Percentiles rank a stretch among this genome's conserved stretches.
These are phyloP conservation scores for Penicillium palitans DNA, from an alignment of 2,329 filamentous ascomycete genomes.

Conservation along the genomic window DNA sequence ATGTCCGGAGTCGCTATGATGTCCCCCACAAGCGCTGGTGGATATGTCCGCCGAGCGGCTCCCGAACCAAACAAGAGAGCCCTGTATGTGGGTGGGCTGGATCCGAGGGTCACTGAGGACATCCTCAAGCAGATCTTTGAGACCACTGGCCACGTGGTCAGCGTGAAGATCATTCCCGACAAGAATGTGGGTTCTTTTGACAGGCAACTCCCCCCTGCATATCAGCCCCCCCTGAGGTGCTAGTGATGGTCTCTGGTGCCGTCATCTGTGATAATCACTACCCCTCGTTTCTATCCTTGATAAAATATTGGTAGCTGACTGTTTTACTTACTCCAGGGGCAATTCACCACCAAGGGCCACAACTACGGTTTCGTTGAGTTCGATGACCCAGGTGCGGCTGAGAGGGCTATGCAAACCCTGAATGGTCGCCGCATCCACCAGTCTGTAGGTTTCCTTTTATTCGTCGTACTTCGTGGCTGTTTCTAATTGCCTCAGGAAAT, in stretches of 20 bases:
- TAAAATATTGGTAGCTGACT: not conserved
- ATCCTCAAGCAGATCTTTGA: slow-evolving; percentile 97
- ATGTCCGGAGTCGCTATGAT: slow-evolving; percentile 70
- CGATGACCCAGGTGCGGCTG: slow-evolving; percentile 93
- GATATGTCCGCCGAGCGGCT: slow-evolving; percentile 82
- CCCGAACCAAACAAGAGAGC: slow-evolving; percentile 99
- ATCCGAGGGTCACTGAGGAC: slow-evolving; percentile 93
- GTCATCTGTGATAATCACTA: not conserved
- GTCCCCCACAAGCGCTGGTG: slow-evolving; percentile 79
- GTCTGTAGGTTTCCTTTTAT: slow-evolving; percentile 57
- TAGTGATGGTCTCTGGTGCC: not conserved
- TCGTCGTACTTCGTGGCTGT: not conserved
- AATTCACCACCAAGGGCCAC: slow-evolving; percentile 81
- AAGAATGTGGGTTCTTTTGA: slow-evolving; percentile 77
- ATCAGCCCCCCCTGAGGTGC: slow-evolving; percentile 2
- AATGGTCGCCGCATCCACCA: slow-evolving; percentile 96
- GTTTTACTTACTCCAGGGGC: slow-evolving; percentile 8
- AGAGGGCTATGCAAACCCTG: slow-evolving; percentile 94
- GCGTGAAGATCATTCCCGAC: slow-evolving; percentile 99
- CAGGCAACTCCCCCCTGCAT: slow-evolving; percentile 7
- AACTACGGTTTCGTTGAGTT: slow-evolving; percentile 99
- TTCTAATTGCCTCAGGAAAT: slow-evolving; percentile 69
- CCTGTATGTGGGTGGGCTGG: slow-evolving; percentile 90
- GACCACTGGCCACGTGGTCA: slow-evolving; percentile 96
- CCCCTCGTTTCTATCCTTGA: not conserved